These are phyloP conservation scores for Entamoeba histolytica DNA, from an alignment of 208 protist species.

Conservation along the genomic window DNA sequence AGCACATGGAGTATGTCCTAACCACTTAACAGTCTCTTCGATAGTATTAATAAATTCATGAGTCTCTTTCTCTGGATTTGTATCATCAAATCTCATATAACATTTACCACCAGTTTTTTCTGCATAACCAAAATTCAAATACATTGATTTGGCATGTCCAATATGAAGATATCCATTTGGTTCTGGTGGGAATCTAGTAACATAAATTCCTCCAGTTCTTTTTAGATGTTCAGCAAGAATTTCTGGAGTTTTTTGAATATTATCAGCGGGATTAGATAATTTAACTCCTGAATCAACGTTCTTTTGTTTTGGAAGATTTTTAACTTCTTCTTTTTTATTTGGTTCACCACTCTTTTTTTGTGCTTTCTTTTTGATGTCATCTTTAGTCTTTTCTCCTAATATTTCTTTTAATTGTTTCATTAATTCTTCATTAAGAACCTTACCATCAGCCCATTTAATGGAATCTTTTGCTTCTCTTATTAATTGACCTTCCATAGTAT, in stretches of 20 bases:
- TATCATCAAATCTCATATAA: slow-evolving; percentile 87
- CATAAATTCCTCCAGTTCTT: background rate
- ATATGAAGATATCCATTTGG: slow-evolving; percentile 82
- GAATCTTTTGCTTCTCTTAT: background rate
- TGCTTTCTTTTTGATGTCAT: background rate
- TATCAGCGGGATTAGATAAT: background rate
- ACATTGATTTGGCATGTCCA: slow-evolving; percentile 96
- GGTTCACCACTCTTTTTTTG: background rate
- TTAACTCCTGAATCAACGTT: background rate
- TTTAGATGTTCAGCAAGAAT: background rate
- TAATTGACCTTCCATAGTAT: background rate
- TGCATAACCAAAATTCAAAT: slow-evolving; percentile 88
- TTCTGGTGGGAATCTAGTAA: slow-evolving; percentile 25
- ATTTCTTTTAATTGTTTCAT: background rate
- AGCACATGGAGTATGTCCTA: slow-evolving; percentile 45
- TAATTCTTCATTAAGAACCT: background rate
- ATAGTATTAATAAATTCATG: slow-evolving; percentile 87
- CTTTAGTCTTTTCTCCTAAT: background rate
- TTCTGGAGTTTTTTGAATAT: background rate
- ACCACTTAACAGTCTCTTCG: slow-evolving; percentile 42
- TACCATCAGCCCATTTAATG: background rate
- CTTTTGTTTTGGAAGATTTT: background rate
- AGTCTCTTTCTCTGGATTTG: slow-evolving; percentile 86
- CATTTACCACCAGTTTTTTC: slow-evolving; percentile 62
- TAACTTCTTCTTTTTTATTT: background rate